Evolutionary conservation across 1,284 basidiomycete genomes (phyloP).

Genomic region (Veloporphyrellus conicus): DNA sequence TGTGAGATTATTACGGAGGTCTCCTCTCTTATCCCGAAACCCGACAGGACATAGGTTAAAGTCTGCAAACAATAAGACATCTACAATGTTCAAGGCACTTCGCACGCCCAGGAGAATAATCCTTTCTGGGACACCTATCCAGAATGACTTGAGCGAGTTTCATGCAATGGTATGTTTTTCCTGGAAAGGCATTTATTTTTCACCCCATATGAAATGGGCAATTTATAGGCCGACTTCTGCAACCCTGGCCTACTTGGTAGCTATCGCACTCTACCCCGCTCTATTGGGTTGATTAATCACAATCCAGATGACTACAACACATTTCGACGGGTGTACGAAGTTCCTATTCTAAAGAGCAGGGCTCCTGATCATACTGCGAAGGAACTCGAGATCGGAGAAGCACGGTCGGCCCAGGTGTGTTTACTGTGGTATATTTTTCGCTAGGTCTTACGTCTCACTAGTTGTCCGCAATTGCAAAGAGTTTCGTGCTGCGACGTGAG

Average conservation of each 20-base stretch:
- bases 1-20: conserved; percentile 5
- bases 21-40: background rate
- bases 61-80: conserved; percentile 89
- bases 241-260: conserved; percentile 84
- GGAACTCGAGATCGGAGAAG: conserved; percentile 73
- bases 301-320: conserved; percentile 62
- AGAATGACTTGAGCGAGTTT: conserved; percentile 95
- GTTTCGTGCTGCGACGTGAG: conserved; percentile 88
- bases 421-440: background rate
- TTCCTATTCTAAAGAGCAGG: conserved; percentile 84
- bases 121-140: conserved; percentile 94
- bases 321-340: conserved; percentile 82
- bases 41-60: conserved; percentile 85
- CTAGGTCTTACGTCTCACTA: conserved; percentile 31
- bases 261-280: conserved; percentile 13
- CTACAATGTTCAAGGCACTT: conserved; percentile 81
- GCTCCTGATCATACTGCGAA: conserved; percentile 70
- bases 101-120: conserved; percentile 76
- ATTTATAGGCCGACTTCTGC: conserved; percentile 78
- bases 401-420: conserved; percentile 65
- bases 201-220: background rate
- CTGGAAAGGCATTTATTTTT: conserved; percentile 1
- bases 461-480: conserved; percentile 74
- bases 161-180: conserved; percentile 78
- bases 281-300: background rate